Evolutionary conservation across 176 grass and related monocot genomes (phyloP), one percentile per base, ranked within the genome.

Genomic region (Areca catechu): DNA sequence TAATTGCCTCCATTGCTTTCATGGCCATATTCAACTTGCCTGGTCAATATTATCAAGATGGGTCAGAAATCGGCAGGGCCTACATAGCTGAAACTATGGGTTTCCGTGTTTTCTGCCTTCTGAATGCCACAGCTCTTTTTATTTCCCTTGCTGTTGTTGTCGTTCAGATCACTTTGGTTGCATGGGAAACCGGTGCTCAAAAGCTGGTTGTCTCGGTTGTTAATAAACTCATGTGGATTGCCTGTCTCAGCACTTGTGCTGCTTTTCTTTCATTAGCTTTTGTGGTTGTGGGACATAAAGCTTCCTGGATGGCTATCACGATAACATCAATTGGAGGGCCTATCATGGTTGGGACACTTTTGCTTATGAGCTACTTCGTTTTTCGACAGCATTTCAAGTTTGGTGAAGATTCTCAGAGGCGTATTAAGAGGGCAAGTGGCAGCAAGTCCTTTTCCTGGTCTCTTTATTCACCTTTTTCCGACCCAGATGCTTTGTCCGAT

Each of bases 361-460:
- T 98, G 19, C 78, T 87, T 68, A 80, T 98, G 61, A 82, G 81
- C 25, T 98, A 85, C 64, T 74, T 98, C 28, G 65, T 98, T 61
- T 57, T 98, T 51, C 81, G 81, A 6, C 93, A 89, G 3, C 79
- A 76, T 18, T 92, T 98, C 67, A 82, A 27, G 20, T 85, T 98
- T 21, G 81, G 84, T 0, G 78, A 92, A 47, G 93, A 98, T 48
- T 83, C 70, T 48, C 87, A 83, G 67, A 86, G 93, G 60, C 78
- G 73, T 52, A 92, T 98, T 69, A 98, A 62, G 66, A 92, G 65
- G 71, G 70, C 62, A 5, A 92, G 62, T 5, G 87, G 93, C 59
- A 98, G 93, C 78, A 98, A 92, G 60, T 98, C 93, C 15, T 98
- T 85, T 72, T 98, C 93, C 50, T 92, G 80, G 93, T 98, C 92